These are phyloP conservation scores for Bimuria novae-zelandiae DNA, from an alignment of 2,329 filamentous ascomycete species.

Conservation along the genomic window DNA sequence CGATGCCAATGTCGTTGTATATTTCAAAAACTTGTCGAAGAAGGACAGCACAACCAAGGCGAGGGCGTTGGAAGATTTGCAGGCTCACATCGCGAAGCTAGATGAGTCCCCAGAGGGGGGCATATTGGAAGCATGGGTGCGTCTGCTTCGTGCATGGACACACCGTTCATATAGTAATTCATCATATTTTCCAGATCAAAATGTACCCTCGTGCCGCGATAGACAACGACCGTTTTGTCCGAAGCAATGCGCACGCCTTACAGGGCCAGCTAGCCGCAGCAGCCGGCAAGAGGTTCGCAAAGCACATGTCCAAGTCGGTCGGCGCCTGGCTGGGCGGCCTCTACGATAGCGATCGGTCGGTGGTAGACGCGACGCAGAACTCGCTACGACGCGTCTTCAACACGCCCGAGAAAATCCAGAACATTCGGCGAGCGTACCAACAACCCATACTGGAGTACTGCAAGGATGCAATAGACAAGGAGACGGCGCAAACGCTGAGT, in stretches of 20 bases:
- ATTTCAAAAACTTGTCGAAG: conserved; percentile 91
- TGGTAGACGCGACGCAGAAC: conserved; percentile 75
- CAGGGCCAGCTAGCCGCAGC: conserved; percentile 66
- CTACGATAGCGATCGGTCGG: conserved; percentile 81
- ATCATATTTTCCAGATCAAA: conserved; percentile 63
- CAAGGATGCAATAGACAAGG: conserved; percentile 73
- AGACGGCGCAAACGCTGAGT: conserved; percentile 81
- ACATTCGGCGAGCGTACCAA: conserved; percentile 83
- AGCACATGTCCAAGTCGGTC: conserved; percentile 74
- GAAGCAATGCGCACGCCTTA: conserved; percentile 79
- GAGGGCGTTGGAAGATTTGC: conserved; percentile 86
- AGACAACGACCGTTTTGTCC: conserved; percentile 84
- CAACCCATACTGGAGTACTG: conserved; percentile 81
- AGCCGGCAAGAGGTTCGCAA: conserved; percentile 80
- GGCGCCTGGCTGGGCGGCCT: conserved; percentile 90
- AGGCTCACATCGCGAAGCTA: conserved; percentile 64
- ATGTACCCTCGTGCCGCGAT: conserved; percentile 89
- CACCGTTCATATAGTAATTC: conserved; percentile 46
- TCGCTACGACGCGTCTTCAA: conserved; percentile 76
- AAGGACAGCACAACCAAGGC: conserved; percentile 91
- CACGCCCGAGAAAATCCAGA: conserved; percentile 75
- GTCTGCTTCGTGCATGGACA: conserved; percentile 45
- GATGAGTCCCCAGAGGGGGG: conserved; percentile 74
- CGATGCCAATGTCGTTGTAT: conserved; percentile 80
- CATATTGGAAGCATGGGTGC: conserved; percentile 86